Percentiles rank a stretch among this genome's conserved stretches.
Conservation (phyloP, 2,329 filamentous ascomycete genomes). For the Lasiodiplodia gonubiensis region DNA sequence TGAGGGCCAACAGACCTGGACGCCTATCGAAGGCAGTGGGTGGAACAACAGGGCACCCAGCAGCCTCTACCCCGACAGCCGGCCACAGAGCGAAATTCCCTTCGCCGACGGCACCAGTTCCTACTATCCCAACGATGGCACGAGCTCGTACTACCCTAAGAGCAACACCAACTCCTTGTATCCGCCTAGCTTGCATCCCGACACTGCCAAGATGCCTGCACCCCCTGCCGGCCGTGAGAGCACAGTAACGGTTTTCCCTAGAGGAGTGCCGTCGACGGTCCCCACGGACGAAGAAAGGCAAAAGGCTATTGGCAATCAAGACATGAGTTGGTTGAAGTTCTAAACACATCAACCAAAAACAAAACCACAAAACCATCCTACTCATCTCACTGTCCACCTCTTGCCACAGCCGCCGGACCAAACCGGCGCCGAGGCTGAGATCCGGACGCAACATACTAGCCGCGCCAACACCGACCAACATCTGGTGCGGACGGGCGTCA, state of each 20-base stretch:
- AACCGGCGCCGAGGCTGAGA: background rate
- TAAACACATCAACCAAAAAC: conserved; percentile 2
- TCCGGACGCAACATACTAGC: background rate
- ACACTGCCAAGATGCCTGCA: conserved; percentile 36
- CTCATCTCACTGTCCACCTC: background rate
- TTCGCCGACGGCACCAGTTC: conserved; percentile 61
- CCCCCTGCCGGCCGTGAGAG: conserved; percentile 48
- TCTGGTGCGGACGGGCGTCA: conserved; percentile 11
- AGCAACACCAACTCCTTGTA: conserved; percentile 45
- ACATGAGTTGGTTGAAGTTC: conserved; percentile 84
- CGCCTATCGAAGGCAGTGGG: conserved; percentile 40
- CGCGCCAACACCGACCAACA: background rate
- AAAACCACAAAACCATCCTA: background rate
- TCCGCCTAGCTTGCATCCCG: conserved; percentile 30
- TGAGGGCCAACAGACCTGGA: conserved; percentile 44
- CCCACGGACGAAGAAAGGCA: conserved; percentile 35
- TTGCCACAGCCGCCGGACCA: background rate
- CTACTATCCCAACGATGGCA: conserved; percentile 57
- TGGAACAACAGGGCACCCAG: conserved; percentile 45
- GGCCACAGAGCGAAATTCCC: conserved; percentile 54
- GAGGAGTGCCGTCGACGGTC: conserved; percentile 38
- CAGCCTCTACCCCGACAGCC: conserved; percentile 52
- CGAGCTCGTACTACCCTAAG: conserved; percentile 56
- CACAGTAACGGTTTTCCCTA: conserved; percentile 45
- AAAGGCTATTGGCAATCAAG: conserved; percentile 48